Conservation (phyloP, 495 filamentous ascomycete genomes). For the Amniculicola lignicola region DNA sequence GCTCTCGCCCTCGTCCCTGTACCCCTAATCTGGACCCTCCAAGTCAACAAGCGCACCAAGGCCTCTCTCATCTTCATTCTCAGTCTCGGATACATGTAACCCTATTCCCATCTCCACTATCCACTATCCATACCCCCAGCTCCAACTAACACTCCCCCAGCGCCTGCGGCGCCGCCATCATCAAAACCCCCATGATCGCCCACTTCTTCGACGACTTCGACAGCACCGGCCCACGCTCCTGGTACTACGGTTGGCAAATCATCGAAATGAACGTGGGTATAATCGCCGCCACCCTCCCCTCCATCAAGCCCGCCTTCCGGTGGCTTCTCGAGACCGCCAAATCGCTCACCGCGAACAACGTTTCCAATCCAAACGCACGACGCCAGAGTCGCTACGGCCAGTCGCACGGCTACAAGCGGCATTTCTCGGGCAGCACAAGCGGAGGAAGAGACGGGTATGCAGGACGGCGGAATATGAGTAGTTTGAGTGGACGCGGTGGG, state of each 20-base stretch:
- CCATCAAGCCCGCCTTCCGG: constrained; percentile 35
- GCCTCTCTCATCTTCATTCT: constrained; percentile 33
- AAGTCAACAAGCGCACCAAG: constrained; percentile 37
- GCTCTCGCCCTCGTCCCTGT: constrained; percentile 35
- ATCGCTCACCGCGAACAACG: constrained; percentile 10
- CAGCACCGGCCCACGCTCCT: constrained; percentile 10
- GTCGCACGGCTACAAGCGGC: constrained; percentile 11
- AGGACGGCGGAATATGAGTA: background rate
- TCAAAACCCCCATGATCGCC: constrained; percentile 32
- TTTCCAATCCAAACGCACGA: too few relatives aligned
- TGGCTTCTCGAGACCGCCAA: constrained; percentile 23
- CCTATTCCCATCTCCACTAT: too few relatives aligned
- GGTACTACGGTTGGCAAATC: constrained; percentile 28
- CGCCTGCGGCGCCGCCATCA: constrained; percentile 34
- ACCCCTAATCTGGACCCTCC: constrained; percentile 35
- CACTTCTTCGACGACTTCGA: constrained; percentile 33
- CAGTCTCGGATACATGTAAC: constrained; percentile 34
- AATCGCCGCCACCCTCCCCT: constrained; percentile 33
- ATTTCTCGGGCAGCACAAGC: constrained; percentile 5
- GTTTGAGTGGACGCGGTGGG: background rate
- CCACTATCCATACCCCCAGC: too few relatives aligned
- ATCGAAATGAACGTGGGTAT: constrained; percentile 36
- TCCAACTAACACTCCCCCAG: constrained; percentile 1
- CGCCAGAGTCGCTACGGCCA: constrained; percentile 4
- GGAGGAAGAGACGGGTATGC: background rate